Evolutionary conservation across 2,329 filamentous ascomycete genomes (phyloP).

Genomic region (Colletotrichum viniferum): DNA sequence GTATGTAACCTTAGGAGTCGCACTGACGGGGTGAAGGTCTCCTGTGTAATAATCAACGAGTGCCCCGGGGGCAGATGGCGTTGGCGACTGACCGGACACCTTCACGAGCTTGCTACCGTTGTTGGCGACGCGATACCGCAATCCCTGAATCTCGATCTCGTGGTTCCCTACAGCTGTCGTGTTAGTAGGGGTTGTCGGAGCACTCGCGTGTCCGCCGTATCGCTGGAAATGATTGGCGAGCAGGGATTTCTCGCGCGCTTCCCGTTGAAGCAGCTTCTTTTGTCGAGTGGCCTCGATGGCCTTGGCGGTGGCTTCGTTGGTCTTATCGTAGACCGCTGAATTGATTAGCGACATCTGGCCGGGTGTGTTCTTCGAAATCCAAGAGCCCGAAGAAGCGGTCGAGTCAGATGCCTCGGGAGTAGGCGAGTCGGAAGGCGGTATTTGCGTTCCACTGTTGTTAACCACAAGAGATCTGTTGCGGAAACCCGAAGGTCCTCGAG

Average conservation of each 20-base stretch:
- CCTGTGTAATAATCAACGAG: constrained; percentile 41
- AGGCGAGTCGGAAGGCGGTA: constrained; percentile 26
- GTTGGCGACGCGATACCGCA: constrained; percentile 74
- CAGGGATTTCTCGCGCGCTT: constrained; percentile 64
- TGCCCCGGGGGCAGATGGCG: constrained; percentile 23
- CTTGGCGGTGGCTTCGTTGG: constrained; percentile 68
- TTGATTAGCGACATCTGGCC: constrained; percentile 86
- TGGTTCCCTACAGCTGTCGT: constrained; percentile 46
- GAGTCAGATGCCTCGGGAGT: constrained; percentile 28
- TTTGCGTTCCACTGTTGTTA: constrained; percentile 44
- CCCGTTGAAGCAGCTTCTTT: constrained; percentile 57
- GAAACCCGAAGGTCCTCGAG: constrained; percentile 3
- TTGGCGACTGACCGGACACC: constrained; percentile 64
- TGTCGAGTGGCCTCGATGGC: constrained; percentile 74
- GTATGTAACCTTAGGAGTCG: constrained; percentile 75
- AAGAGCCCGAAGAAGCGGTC: constrained; percentile 49
- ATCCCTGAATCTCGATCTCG: constrained; percentile 72
- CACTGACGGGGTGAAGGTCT: constrained; percentile 63
- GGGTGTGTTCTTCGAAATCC: constrained; percentile 72
- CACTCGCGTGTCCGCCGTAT: constrained; percentile 22
- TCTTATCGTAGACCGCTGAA: constrained; percentile 76
- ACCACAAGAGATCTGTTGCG: constrained; percentile 66
- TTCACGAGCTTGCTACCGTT: constrained; percentile 85
- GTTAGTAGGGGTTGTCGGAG: constrained; percentile 31
- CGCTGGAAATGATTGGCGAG: constrained; percentile 52